Evolutionary conservation across 495 filamentous ascomycete genomes (phyloP), one percentile per base, ranked within the genome.

Genomic region (Lasiosphaeriaceae sp.): DNA sequence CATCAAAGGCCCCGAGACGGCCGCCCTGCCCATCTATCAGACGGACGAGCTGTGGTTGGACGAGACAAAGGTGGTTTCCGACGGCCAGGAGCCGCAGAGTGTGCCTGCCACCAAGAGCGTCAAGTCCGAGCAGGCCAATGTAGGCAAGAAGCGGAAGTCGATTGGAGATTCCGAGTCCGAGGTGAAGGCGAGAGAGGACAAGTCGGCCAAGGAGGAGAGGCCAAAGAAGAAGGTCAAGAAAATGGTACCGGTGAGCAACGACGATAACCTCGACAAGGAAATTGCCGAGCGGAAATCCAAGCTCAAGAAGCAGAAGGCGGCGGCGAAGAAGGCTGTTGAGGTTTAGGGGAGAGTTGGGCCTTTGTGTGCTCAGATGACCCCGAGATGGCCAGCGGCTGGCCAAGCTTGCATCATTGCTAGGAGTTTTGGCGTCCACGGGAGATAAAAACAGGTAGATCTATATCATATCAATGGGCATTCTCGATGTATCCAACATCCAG

Each of bases 41-140:
- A 88, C 94, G 9, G 83, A 86, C 64, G 89, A 97, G 76, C 73
- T 98, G 51, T 98, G 92, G 90, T 74, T 87, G 31, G 88, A 90
- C 50, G 88, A 92, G 60, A 77, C 72, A 20, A 89, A 96, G 71
- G 86, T 97, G 5, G 72, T 96, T 7, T 73, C 80, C 4, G 76
- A 85, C 63, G 83, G 83, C 51, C 70, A 81, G 44, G 76, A 75
- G 50, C 76, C 78, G 31, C 66, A 71, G 41, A 71, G 74, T 60
- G 69, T 71, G n/a, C 60, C 72, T n/a, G 54, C 71, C 16, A 66
- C 55, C 50, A 72, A 69, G 61, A 47, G 43, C 11, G 9, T 9
- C 26, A 68, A 75, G 47, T 70, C 70, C 22, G 82, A 83, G 67
- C 77, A 77, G 64, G 73, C 76, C 56, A 86, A 83, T 69, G 75